phyloP scores from a whole-genome alignment of 441 rosid species.

The Brassica hybrid region DNA sequence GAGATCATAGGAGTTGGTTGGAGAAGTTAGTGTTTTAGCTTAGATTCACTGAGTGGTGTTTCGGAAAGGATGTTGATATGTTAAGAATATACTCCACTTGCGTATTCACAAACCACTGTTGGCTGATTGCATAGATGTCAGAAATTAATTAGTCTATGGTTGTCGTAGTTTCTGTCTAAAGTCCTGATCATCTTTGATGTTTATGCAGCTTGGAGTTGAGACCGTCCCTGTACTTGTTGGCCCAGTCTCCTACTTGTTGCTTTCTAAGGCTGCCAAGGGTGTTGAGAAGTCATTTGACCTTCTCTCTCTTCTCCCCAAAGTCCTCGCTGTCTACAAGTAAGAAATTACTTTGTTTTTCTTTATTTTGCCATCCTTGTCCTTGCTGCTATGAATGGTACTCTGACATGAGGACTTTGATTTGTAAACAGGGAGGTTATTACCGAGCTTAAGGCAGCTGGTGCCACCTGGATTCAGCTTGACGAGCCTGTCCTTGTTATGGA shows the following conservation, averaged over 20 bases:
- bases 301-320: constrained; percentile 84
- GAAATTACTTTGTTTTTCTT: constrained; percentile 10
- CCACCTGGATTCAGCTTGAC: constrained; percentile 96
- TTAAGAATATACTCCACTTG: background rate
- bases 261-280: constrained; percentile 96
- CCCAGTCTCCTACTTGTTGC: constrained; percentile 93
- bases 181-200: constrained; percentile 13
- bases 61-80: background rate
- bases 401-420: constrained; percentile 15
- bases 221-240: constrained; percentile 95
- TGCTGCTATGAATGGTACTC: constrained; percentile 20
- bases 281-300: constrained; percentile 84
- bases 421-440: constrained; percentile 77
- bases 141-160: background rate
- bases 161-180: background rate
- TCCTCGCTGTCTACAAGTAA: constrained; percentile 92
- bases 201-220: constrained; percentile 74
- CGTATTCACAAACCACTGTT: background rate
- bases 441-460: constrained; percentile 98
- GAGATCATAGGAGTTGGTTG: constrained; percentile 8
- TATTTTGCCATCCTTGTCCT: background rate
- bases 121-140: background rate
- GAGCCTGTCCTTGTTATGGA: constrained; percentile 94
- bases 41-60: background rate
- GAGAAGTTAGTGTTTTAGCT: constrained; percentile 10